These are phyloP conservation scores for Pythium phragmiticola DNA, from an alignment of 352 stramenopile genomes.

Conservation along the genomic window DNA sequence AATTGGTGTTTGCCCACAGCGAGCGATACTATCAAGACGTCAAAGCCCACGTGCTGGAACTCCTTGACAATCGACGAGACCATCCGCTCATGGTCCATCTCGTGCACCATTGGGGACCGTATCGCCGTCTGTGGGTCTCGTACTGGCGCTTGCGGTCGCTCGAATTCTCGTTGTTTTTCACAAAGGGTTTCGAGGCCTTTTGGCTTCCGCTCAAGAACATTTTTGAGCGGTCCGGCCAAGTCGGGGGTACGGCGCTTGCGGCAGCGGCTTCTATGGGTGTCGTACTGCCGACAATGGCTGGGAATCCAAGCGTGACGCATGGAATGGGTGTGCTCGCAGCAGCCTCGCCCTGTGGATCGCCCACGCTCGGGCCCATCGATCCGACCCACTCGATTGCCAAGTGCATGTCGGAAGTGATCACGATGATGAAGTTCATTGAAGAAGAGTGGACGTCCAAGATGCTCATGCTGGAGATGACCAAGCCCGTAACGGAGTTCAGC, in stretches of 20 bases:
- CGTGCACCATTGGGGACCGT: conserved; percentile 59
- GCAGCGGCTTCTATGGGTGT: conserved; percentile 20
- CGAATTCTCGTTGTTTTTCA: conserved; percentile 66
- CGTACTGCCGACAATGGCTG: conserved; percentile 17
- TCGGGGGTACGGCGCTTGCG: conserved; percentile 21
- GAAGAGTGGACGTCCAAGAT: conserved; percentile 74
- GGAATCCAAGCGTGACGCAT: conserved; percentile 1
- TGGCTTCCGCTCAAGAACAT: conserved; percentile 61
- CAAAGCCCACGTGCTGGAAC: conserved; percentile 41
- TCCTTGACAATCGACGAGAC: conserved; percentile 35
- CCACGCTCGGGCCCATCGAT: conserved; percentile 3
- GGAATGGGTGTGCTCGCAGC: not conserved
- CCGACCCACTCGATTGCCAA: conserved; percentile 37
- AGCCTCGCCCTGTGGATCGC: conserved; percentile 4
- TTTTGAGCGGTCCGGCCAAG: conserved; percentile 40
- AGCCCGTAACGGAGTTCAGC: conserved; percentile 58
- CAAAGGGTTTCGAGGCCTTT: conserved; percentile 59
- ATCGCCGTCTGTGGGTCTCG: conserved; percentile 60
- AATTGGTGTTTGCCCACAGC: conserved; percentile 60
- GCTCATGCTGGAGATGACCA: conserved; percentile 73
- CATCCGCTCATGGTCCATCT: conserved; percentile 48
- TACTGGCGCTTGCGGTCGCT: conserved; percentile 58
- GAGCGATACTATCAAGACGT: conserved; percentile 51
- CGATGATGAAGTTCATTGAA: conserved; percentile 65
- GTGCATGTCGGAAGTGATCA: conserved; percentile 61